phyloP scores from a whole-genome alignment of 805 yeast genomes.

The Sugiyamaella floridensis region DNA sequence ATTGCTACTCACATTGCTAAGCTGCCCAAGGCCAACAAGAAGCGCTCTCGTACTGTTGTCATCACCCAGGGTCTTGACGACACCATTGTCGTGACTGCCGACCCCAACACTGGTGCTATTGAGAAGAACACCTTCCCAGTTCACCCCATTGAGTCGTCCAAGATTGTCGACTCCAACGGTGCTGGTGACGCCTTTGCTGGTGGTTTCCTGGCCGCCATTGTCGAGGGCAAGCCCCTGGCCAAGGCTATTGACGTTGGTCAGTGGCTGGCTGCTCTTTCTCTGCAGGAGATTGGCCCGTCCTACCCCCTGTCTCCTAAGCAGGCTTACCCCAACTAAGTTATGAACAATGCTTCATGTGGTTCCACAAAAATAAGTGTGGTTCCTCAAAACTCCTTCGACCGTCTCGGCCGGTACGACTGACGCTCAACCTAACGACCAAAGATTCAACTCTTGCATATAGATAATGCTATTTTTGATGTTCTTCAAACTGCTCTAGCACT shows the following conservation, averaged over 20 bases:
- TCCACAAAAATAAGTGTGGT: no score
- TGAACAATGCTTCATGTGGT: not conserved
- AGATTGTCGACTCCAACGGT: slow-evolving; percentile 91
- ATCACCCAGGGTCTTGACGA: slow-evolving; percentile 95
- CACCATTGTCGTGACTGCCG: slow-evolving; percentile 67
- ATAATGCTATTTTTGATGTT: no score
- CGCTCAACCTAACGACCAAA: slow-evolving; percentile 2
- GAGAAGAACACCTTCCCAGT: slow-evolving; percentile 55
- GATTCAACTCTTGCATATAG: not conserved
- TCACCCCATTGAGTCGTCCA: slow-evolving; percentile 55
- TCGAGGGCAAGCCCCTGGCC: slow-evolving; percentile 56
- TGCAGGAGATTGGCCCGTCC: slow-evolving; percentile 92
- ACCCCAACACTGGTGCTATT: slow-evolving; percentile 36
- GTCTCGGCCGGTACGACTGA: not conserved
- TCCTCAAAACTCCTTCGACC: no score
- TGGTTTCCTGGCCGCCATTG: slow-evolving; percentile 87
- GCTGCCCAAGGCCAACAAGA: slow-evolving; percentile 63
- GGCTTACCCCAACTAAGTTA: slow-evolving; percentile 5
- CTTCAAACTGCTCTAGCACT: not conserved
- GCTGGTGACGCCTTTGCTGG: slow-evolving; percentile 99
- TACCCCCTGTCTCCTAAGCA: slow-evolving; percentile 67
- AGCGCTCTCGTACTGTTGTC: slow-evolving; percentile 74
- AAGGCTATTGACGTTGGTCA: slow-evolving; percentile 77
- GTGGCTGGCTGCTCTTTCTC: slow-evolving; percentile 89
- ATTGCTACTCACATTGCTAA: slow-evolving; percentile 79